A percentile compares a stretch with the other conserved stretches of the same genome.
Conservation (phyloP, 2,329 filamentous ascomycete genomes). For the Hortaea sp. region DNA sequence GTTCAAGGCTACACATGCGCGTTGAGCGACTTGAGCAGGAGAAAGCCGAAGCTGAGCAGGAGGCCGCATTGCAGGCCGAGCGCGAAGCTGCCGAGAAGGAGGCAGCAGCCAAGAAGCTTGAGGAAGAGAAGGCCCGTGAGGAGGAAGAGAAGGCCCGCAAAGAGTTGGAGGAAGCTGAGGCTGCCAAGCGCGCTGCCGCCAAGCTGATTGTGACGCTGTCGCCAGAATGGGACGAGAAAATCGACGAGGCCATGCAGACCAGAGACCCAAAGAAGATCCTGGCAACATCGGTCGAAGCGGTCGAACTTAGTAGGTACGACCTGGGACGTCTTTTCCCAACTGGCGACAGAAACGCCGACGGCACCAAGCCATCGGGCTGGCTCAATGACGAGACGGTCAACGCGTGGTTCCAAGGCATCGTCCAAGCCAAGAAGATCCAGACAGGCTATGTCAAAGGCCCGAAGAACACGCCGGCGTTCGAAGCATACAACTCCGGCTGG, state of each 20-base stretch:
- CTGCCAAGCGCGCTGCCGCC: neutral
- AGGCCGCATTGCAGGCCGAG: neutral
- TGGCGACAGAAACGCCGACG: conserved; percentile 11
- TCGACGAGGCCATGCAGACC: conserved; percentile 26
- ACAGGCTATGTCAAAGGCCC: conserved; percentile 39
- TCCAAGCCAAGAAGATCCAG: conserved; percentile 44
- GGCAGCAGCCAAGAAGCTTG: neutral
- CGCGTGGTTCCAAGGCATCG: conserved; percentile 52
- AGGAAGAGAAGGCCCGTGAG: neutral
- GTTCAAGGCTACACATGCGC: neutral
- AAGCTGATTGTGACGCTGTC: conserved; percentile 22
- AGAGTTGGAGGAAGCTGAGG: neutral
- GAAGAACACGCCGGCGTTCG: conserved; percentile 46
- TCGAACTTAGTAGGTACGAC: conserved; percentile 45
- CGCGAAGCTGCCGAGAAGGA: neutral
- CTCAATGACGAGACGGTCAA: conserved; percentile 72
- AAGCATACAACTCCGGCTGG: conserved; percentile 57
- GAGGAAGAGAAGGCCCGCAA: neutral
- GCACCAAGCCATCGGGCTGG: conserved; percentile 43
- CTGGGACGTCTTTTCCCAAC: conserved; percentile 49
- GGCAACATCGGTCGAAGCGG: conserved; percentile 27
- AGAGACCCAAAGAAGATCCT: conserved; percentile 10
- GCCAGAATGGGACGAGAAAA: conserved; percentile 29
- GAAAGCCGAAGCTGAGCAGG: neutral
- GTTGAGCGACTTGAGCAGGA: neutral